phyloP scores from a whole-genome alignment of 1,139 yeast genomes.

The Zygoascus sp. region DNA sequence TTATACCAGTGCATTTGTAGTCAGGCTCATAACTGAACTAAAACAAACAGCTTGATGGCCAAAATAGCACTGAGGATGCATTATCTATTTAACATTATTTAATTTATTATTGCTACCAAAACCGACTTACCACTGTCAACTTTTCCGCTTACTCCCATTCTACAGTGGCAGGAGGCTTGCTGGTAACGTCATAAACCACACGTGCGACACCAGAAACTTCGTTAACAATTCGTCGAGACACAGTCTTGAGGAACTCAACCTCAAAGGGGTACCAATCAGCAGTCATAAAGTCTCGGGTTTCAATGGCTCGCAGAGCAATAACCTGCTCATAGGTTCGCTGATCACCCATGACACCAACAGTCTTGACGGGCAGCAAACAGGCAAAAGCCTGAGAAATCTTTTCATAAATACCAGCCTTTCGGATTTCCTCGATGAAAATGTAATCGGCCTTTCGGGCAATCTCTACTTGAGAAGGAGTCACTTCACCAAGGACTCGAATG shows the following conservation, averaged over 20 bases:
- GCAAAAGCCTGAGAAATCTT: constrained; percentile 98
- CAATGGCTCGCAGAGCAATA: constrained; percentile 96
- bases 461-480: constrained; percentile 83
- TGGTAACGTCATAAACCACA: constrained; percentile 96
- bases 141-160: constrained; percentile 81
- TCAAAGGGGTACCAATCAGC: constrained; percentile 98
- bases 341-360: constrained; percentile 99
- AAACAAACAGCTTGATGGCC: too few relatives aligned
- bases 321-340: constrained; percentile 99
- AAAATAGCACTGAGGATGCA: background rate
- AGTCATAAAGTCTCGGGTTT: constrained; percentile 97
- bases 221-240: constrained; percentile 93
- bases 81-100: too few relatives aligned
- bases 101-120: background rate
- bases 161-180: constrained; percentile 99
- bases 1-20: constrained; percentile 35
- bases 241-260: constrained; percentile 84
- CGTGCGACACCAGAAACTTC: constrained; percentile 99
- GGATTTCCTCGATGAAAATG: constrained; percentile 94
- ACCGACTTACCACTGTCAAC: background rate
- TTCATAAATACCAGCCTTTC: constrained; percentile 85
- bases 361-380: constrained; percentile 90
- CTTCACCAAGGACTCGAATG: constrained; percentile 95
- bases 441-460: constrained; percentile 97
- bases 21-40: constrained; percentile 19